phyloP scores from a whole-genome alignment of 805 yeast species.

The Torulaspora quercuum region DNA sequence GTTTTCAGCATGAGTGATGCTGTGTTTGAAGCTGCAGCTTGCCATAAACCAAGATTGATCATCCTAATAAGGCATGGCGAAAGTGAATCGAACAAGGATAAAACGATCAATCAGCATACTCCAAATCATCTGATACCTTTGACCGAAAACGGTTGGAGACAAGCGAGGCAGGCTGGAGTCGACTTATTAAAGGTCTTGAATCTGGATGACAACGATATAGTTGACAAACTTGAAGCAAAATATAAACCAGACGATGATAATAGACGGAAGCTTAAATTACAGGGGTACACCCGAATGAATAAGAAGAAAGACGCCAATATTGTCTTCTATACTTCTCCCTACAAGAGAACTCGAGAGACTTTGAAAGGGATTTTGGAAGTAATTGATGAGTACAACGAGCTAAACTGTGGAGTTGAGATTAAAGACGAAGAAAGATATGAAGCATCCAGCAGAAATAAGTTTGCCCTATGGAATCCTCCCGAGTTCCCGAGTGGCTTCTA shows the following conservation, averaged over 20 bases:
- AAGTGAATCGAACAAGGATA: constrained; percentile 85
- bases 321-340: constrained; percentile 83
- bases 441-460: constrained; percentile 27
- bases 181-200: constrained; percentile 39
- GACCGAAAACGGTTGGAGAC: constrained; percentile 65
- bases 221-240: constrained; percentile 22
- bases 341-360: constrained; percentile 79
- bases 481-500: constrained; percentile 29
- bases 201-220: constrained; percentile 25
- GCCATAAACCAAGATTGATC: constrained; percentile 52
- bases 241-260: constrained; percentile 13
- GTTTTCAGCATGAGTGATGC: constrained; percentile 2
- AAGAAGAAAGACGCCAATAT: constrained; percentile 50
- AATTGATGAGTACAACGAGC: constrained; percentile 38
- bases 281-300: constrained; percentile 35
- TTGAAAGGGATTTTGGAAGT: constrained; percentile 65
- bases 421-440: constrained; percentile 25
- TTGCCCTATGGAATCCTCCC: constrained; percentile 32
- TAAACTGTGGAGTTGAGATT: constrained; percentile 26
- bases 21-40: constrained; percentile 5
- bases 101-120: constrained; percentile 67
- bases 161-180: constrained; percentile 58
- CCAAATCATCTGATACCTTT: constrained; percentile 80
- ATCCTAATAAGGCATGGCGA: constrained; percentile 88
- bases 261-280: constrained; percentile 16